Percentiles rank a stretch among this genome's conserved stretches.
Conservation (phyloP, 2,329 filamentous ascomycete genomes). For the Fusarium pininemorale region DNA sequence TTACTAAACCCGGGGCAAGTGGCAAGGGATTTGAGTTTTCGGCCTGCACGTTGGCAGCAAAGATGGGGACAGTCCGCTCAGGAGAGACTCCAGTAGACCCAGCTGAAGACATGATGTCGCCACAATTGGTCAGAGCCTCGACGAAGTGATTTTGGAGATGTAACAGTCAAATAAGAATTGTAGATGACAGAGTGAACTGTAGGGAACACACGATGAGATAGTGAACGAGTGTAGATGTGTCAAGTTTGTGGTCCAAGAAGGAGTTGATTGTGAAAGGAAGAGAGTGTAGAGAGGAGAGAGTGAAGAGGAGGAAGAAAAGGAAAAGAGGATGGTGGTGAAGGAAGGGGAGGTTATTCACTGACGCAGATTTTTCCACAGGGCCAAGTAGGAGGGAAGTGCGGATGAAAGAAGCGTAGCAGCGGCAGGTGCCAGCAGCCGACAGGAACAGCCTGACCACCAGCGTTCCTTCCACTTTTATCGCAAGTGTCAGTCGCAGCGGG, state of each 20-base stretch:
- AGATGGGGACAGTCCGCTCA: conserved; percentile 33
- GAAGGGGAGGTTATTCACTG: conserved; percentile 43
- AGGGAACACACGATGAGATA: conserved; percentile 42
- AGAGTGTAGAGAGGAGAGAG: conserved; percentile 10
- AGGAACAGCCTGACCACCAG: conserved; percentile 21
- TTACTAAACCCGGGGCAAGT: conserved; percentile 4
- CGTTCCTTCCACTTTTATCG: conserved; percentile 9
- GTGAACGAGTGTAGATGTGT: conserved; percentile 43
- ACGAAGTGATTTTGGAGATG: conserved; percentile 9
- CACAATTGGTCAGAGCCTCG: conserved; percentile 1
- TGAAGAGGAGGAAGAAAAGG: conserved; percentile 22
- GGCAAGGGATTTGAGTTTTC: conserved; percentile 33
- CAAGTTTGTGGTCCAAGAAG: conserved; percentile 28
- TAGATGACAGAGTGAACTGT: conserved; percentile 42
- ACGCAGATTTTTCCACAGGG: conserved; percentile 30
- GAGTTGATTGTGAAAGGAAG: conserved; percentile 23
- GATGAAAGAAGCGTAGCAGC: conserved; percentile 37
- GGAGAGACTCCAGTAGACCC: conserved; percentile 43
- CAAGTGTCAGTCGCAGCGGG: conserved; percentile 2
- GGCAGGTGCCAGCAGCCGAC: conserved; percentile 27
- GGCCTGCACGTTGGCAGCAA: conserved; percentile 29
- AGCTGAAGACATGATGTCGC: conserved; percentile 45
- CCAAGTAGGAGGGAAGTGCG: conserved; percentile 26
- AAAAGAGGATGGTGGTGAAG: conserved; percentile 22
- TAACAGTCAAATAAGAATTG: conserved; percentile 31